These are phyloP conservation scores for Papiliotrema flavescens DNA, from an alignment of 1,284 basidiomycete genomes.

Conservation along the genomic window DNA sequence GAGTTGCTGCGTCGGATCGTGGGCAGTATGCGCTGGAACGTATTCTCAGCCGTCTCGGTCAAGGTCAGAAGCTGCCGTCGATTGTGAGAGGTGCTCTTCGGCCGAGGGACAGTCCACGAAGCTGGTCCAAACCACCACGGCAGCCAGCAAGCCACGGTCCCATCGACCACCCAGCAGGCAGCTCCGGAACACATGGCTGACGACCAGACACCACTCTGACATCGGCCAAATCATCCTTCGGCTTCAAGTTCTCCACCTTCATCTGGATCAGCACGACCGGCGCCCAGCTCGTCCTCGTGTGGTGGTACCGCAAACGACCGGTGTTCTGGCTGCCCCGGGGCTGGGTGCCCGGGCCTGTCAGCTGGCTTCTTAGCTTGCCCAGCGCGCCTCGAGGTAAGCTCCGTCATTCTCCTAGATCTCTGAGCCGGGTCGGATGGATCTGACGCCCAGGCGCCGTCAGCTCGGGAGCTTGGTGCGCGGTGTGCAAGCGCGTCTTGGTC, in stretches of 20 bases:
- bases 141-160: no score
- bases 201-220: constrained; percentile 65
- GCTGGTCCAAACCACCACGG: no score
- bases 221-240: constrained; percentile 64
- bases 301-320: constrained; percentile 82
- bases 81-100: no score
- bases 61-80: no score
- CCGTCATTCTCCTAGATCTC: not conserved
- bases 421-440: not conserved
- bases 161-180: no score
- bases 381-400: constrained; percentile 42
- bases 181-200: not conserved
- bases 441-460: constrained; percentile 68
- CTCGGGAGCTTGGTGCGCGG: constrained; percentile 86
- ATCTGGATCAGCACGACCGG: constrained; percentile 82
- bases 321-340: constrained; percentile 85
- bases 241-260: constrained; percentile 65
- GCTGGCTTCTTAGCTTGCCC: constrained; percentile 65
- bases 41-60: not conserved
- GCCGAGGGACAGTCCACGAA: no score
- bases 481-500: constrained; percentile 72
- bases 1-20: constrained; percentile 47
- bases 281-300: constrained; percentile 72
- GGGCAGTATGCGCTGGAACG: not conserved
- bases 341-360: constrained; percentile 75